Evolutionary conservation across 371 early-diverging fungal species (phyloP), one percentile per base, ranked within the genome.

Genomic region (Mortierella polycephala): DNA sequence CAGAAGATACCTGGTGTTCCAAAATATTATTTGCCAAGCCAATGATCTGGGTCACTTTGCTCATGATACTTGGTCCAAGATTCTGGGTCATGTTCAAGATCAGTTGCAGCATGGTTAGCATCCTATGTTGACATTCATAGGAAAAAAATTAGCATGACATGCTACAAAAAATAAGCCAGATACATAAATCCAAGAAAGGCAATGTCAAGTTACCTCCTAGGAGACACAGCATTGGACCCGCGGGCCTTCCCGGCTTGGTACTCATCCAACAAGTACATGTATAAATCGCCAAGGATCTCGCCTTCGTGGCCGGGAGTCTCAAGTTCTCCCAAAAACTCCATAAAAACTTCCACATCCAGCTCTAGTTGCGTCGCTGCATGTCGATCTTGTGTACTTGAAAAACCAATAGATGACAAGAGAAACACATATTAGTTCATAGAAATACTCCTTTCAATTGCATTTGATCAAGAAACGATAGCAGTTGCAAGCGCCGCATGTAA

Each of bases 1-100:
- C 61, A 11, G 21, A 11, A 20, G 54, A 44, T 12, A 62, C 58
- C 50, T 69, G 76, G 9, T 79, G 75, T 59, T 89, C 83, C 7
- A 95, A 71, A 21, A 92, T 87, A 62, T 87, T 91, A 50, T 88
- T 89, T 10, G 92, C 91, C 83, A 96, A 92, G 9, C 88, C 85
- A 51, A 96, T 81, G 30, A 95, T 88, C 72, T 95, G 94, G 0
- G 85, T 82, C n/a, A 92, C 91, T 40, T 92, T 93, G 51, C 88
- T 85, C 47, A 96, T 72, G 49, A 96, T 89, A 8, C 85, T 83
- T 39, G 95, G 92, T 0, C 96, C 96, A 59, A 92, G 83, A 5
- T 81, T 75, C 46, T 92, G 89, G 54, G 91, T 83, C 88, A 94
- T 87, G 30, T 74, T 84, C 77, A 91, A 79, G 47, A 92, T 87